Evolutionary conservation across 2,329 filamentous ascomycete species (phyloP), one percentile per base, ranked within the genome.

Genomic region (Fusarium redolens): DNA sequence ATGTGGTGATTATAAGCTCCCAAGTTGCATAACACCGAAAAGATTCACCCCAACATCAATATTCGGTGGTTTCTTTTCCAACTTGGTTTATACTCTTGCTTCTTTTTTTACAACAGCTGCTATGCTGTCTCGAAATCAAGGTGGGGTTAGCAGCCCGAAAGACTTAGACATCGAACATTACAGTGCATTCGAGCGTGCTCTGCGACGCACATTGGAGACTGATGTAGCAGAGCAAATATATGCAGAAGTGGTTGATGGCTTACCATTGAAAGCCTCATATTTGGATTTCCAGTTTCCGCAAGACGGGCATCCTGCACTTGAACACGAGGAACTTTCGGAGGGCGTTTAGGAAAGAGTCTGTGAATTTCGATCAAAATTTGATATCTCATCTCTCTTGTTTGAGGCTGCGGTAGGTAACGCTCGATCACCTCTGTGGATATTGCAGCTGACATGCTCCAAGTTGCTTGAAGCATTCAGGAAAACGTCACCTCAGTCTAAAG

Each of bases 201-300:
- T 68, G 5, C 28, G 33, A 20, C 61, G 54, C 17, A 18, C 60
- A 13, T 25, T 65, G 5, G 4, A 18, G 3, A 61, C 48, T 4
- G 55, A 51, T 28, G 15, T 38, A 28, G 62, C 55, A 6, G 48
- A 68, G 22, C 30, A 33, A 14, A 37, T 33, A 8, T 68, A 33
- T 17, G 43, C 55, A 35, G 47, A 68, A 28, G n/a, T 68, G 1
- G 7, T 68, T 40, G 65, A 68, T 11, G 62, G 62, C 3, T 17
- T 68, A 12, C 62, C 65, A 4, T 13, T 31, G 1, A 41, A 2
- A 5, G 4, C 2, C 0, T 66, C 65, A 5, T 68, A 55, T 33
- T 5, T 48, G 17, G 43, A 51, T 11, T 41, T 68, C 40, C 54
- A 60, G 18, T 65, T 22, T 8, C 41, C 22, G 8, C 48, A 61